These are phyloP conservation scores for Fonsecaea monophora DNA, from an alignment of 2,329 filamentous ascomycete genomes.

Conservation along the genomic window DNA sequence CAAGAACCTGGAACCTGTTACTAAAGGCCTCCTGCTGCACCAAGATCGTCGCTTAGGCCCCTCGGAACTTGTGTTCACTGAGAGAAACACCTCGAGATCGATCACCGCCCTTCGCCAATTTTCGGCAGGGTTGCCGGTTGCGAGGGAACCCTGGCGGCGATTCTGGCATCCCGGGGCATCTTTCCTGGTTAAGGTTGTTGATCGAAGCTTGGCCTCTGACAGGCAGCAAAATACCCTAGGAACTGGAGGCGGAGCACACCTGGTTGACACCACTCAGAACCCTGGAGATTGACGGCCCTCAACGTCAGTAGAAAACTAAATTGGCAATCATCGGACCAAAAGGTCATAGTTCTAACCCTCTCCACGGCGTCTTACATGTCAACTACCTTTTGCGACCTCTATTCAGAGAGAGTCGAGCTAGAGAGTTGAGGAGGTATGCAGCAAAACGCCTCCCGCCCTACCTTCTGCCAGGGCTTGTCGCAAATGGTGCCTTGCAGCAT, in stretches of 20 bases:
- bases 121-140: constrained; percentile 12
- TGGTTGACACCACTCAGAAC: constrained; percentile 4
- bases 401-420: neutral
- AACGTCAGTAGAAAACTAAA: constrained; percentile 10
- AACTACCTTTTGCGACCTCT: neutral
- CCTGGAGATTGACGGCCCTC: neutral
- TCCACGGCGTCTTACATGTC: neutral
- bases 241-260: neutral
- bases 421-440: neutral
- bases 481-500: neutral
- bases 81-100: constrained; percentile 10
- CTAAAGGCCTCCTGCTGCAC: constrained; percentile 1
- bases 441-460: neutral
- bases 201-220: constrained; percentile 1
- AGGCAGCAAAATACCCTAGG: neutral
- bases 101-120: constrained; percentile 19
- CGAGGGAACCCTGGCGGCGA: constrained; percentile 3
- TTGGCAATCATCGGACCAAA: constrained; percentile 3
- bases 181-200: neutral
- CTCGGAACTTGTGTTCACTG: neutral
- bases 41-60: constrained; percentile 18
- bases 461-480: neutral
- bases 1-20: constrained; percentile 14
- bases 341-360: neutral
- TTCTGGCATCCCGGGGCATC: neutral